Base-by-base conservation (phyloP, 1,284 basidiomycete species). In the Cutaneotrichosporon dermatis region DNA sequence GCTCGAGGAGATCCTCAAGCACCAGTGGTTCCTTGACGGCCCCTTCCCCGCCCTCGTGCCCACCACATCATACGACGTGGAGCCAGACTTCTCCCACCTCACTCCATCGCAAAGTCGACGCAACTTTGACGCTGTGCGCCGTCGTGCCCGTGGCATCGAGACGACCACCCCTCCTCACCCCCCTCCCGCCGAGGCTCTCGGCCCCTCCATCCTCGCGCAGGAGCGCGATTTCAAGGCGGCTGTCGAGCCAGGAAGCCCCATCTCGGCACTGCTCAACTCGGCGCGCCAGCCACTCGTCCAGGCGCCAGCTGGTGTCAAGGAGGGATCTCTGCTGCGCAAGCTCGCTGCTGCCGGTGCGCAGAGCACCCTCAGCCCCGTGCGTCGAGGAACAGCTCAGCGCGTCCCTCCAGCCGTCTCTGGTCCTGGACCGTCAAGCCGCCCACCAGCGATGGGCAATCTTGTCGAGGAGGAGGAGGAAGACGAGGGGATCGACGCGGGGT, bases 221-320 rank as follows among this genome's bases (percentile, higher is more conserved):
- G 94, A 99, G 83, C 87, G 89, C 71, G 94, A 97, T 76, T 95
- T 96, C 85, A 87, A 92, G 79, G 88, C 89, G 68, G 96, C 93
- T 2, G 90, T 98, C 4, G 90, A 94, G 73, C 96, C 95, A 4
- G 92, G 91, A 54, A 90, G 88, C 65, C 95, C 96, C 0, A 95
- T 99, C 62, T 92, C 91, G 16, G 91, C 90, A 5, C 81, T 99
- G 55, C 84, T 99, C 70, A 79, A 80, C 66, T 92, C 90, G 0
- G 93, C 93, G 1, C 83, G 89, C 51, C 89, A 93, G 74, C 93
- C 93, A 0, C 82, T 95, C 43, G 82, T 95, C 55, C 88, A 94
- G 73, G 86, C 86, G 3, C 76, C 74, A 0, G 59, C 70, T 9
- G 63, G 69, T 16, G 72, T 74, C 73, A 73, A 70, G 55, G 87